Evolutionary conservation across 2,329 filamentous ascomycete genomes (phyloP).

Genomic region (Colletotrichum lini): DNA sequence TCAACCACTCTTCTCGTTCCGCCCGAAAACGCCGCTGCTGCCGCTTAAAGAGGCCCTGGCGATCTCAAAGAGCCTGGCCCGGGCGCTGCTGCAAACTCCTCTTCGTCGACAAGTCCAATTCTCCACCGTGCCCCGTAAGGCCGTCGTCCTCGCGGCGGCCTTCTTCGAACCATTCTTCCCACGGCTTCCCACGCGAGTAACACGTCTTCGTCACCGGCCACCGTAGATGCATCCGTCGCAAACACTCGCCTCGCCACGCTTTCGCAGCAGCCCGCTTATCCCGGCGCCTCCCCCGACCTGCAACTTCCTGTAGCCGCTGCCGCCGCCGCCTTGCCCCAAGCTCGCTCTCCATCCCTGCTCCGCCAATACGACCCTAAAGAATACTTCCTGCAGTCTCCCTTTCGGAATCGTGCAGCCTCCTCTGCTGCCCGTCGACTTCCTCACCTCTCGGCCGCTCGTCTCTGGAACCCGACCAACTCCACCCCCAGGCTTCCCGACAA

Average conservation of each 20-base stretch:
- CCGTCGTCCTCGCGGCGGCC: conserved; percentile 65
- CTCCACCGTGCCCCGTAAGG: conserved; percentile 51
- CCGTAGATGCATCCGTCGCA: conserved; percentile 50
- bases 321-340: conserved; percentile 36
- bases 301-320: conserved; percentile 38
- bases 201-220: conserved; percentile 43
- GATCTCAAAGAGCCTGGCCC: conserved; percentile 33
- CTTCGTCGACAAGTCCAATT: conserved; percentile 31
- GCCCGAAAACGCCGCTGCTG: conserved; percentile 1
- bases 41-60: conserved; percentile 38
- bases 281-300: conserved; percentile 44
- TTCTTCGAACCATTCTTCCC: conserved; percentile 55
- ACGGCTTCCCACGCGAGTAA: conserved; percentile 62
- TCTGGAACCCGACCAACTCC: conserved; percentile 75
- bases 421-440: conserved; percentile 52
- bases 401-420: conserved; percentile 58
- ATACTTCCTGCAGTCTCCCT: conserved; percentile 55
- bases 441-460: conserved; percentile 63
- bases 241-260: conserved; percentile 49
- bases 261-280: conserved; percentile 52
- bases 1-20: conserved; percentile 8
- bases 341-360: conserved; percentile 40
- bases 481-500: conserved; percentile 61
- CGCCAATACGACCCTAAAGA: conserved; percentile 42
- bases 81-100: conserved; percentile 37